A percentile compares a stretch with the other conserved stretches of the same genome.
These are phyloP conservation scores for Mycena leptocephala DNA, from an alignment of 768 basidiomycete species.

Conservation along the genomic window DNA sequence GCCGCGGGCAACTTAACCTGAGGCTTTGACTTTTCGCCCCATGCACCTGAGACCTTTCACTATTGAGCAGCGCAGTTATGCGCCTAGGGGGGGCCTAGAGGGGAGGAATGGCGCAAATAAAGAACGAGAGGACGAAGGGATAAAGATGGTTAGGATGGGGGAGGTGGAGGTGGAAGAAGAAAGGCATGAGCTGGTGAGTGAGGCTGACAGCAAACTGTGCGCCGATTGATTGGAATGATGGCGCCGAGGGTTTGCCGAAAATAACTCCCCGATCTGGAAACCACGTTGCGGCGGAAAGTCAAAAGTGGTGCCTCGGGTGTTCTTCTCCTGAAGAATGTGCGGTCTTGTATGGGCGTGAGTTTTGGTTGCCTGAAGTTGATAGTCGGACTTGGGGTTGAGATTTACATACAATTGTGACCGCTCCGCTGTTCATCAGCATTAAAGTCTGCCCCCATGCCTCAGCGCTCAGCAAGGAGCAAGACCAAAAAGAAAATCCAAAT, in stretches of 20 bases:
- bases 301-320: not conserved
- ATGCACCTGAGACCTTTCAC: not conserved
- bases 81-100: no score
- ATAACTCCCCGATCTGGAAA: not conserved
- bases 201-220: not conserved
- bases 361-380: not conserved
- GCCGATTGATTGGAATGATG: constrained; percentile 2
- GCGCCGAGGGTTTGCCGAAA: not conserved
- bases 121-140: no score
- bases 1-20: not conserved
- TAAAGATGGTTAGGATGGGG: no score
- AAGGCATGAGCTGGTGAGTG: not conserved
- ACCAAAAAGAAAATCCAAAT: no score
- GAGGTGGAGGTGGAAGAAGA: not conserved
- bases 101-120: no score
- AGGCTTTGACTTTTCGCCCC: no score
- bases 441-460: not conserved
- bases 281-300: not conserved
- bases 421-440: not conserved
- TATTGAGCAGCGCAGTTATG: no score
- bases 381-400: not conserved
- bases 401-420: not conserved
- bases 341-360: not conserved
- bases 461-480: no score
- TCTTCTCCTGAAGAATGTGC: not conserved